Percentiles rank a stretch among this genome's conserved stretches.
phyloP scores from a whole-genome alignment of 2,329 filamentous ascomycete species.

The Cladosporium colombiae region DNA sequence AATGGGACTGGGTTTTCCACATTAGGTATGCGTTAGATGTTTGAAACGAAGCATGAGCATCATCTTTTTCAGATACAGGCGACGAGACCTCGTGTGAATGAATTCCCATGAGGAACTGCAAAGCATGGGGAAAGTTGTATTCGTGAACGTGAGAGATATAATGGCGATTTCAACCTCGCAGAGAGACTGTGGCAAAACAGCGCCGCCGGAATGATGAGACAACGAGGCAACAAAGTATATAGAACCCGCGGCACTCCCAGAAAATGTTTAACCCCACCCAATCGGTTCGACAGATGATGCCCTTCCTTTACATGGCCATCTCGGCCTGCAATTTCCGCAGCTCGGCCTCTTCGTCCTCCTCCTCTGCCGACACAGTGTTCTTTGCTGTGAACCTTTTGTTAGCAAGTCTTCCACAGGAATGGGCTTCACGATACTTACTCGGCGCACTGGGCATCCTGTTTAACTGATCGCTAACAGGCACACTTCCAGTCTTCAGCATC shows the following conservation, averaged over 20 bases:
- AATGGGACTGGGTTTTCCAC: conserved; percentile 6
- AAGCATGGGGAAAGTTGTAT: background rate
- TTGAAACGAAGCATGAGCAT: conserved; percentile 20
- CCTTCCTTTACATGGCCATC: conserved; percentile 79
- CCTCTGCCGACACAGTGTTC: conserved; percentile 51
- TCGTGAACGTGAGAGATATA: conserved; percentile 10
- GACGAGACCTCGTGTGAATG: background rate
- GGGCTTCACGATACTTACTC: conserved; percentile 14
- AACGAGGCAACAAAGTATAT: conserved; percentile 7
- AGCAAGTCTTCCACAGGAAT: background rate
- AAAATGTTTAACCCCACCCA: background rate
- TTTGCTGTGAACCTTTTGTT: conserved; percentile 42
- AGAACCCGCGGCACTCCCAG: background rate
- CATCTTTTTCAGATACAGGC: conserved; percentile 1
- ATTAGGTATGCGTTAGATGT: conserved; percentile 20
- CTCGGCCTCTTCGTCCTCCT: conserved; percentile 96
- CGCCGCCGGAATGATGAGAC: background rate
- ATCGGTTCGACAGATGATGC: background rate
- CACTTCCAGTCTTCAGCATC: conserved; percentile 85
- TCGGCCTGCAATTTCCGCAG: conserved; percentile 89
- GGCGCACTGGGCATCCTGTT: conserved; percentile 64
- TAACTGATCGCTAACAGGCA: conserved; percentile 78
- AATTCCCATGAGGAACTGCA: background rate
- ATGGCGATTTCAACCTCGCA: background rate
- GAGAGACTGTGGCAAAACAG: background rate